Base-by-base conservation (phyloP, 805 yeast genomes). In the Candida coleopterorum region DNA sequence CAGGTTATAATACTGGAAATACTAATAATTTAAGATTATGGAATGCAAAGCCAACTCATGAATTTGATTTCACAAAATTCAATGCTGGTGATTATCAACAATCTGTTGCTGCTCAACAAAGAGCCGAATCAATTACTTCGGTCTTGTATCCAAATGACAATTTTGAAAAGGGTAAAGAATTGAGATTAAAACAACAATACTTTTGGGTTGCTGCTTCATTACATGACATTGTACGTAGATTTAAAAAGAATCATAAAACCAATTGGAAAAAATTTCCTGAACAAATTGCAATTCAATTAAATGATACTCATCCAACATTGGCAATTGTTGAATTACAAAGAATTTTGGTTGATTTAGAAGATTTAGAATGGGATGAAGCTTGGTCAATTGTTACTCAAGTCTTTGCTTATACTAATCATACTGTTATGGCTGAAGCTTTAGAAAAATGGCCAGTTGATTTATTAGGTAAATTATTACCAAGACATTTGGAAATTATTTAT, bases 201-300 rank as follows among this genome's bases (percentile, higher is more conserved):
- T 89, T 88, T 65, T 88, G 97, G 97, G 96, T 89, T 36, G 81
- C 95, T 35, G 96, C 97, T 23, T 85, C 96, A 11, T 72, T 89
- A 48, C 87, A 84, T 52, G 97, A 88, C 59, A 88, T 88, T 48
- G 77, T 88, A 29, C 81, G 97, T 56, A 76, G 97, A 53, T 88
- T 84, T 66, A 81, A 87, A 61, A 89, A 89, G 65, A 60, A 79
- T 37, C 64, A 65, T 45, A 74, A 74, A 49, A 72, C 77, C 50
- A 75, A 87, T 32, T 88, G 96, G 95, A 53, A 70, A 24, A 87
- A 83, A 55, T 84, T 88, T 58, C 77, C 95, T 14, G 90, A 85
- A 42, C 80, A 81, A 54, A 77, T 86, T 43, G 96, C 96, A 23
- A 88, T 88, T 56, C 97, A 89, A 66, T 75, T 89, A 58, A 88